Percentiles rank a stretch among this genome's conserved stretches.
Conservation (phyloP, 805 yeast species). For the Teunomyces atbi region DNA sequence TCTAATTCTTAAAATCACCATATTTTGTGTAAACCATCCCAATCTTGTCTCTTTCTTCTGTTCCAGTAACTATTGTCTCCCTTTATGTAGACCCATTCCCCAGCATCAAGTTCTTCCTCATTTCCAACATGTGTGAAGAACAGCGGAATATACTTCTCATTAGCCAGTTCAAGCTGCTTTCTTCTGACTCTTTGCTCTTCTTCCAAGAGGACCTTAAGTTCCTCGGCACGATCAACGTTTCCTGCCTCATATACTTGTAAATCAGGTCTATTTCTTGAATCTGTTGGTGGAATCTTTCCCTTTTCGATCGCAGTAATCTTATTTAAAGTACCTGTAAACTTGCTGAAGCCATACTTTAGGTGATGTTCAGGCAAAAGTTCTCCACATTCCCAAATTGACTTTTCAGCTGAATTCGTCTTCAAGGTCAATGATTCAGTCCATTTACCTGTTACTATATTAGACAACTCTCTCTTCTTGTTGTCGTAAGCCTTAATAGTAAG, state of each 20-base stretch:
- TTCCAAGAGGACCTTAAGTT: conserved; percentile 65
- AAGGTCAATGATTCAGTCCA: conserved; percentile 75
- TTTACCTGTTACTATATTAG: conserved; percentile 60
- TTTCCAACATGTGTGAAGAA: conserved; percentile 57
- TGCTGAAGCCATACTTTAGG: conserved; percentile 81
- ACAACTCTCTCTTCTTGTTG: conserved; percentile 30
- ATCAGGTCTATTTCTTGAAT: conserved; percentile 89
- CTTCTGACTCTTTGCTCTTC: conserved; percentile 79
- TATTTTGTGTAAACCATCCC: conserved; percentile 54
- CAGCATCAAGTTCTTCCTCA: conserved; percentile 30
- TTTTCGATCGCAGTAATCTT: conserved; percentile 72
- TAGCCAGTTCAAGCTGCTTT: conserved; percentile 48
- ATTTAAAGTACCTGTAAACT: conserved; percentile 77
- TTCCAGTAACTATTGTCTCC: conserved; percentile 79
- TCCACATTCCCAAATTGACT: conserved; percentile 69
- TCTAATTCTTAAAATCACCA: conserved; percentile 44
- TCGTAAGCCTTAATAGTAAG: conserved; percentile 46
- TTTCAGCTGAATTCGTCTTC: conserved; percentile 38
- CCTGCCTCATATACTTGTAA: conserved; percentile 70
- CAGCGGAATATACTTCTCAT: conserved; percentile 50
- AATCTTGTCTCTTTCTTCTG: conserved; percentile 60
- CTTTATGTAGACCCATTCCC: conserved; percentile 52
- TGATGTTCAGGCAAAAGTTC: conserved; percentile 55
- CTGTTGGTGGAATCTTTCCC: conserved; percentile 72
- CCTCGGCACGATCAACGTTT: conserved; percentile 68